Base-by-base conservation (phyloP, 768 basidiomycete genomes). In the Leccinum fibrillosum region DNA sequence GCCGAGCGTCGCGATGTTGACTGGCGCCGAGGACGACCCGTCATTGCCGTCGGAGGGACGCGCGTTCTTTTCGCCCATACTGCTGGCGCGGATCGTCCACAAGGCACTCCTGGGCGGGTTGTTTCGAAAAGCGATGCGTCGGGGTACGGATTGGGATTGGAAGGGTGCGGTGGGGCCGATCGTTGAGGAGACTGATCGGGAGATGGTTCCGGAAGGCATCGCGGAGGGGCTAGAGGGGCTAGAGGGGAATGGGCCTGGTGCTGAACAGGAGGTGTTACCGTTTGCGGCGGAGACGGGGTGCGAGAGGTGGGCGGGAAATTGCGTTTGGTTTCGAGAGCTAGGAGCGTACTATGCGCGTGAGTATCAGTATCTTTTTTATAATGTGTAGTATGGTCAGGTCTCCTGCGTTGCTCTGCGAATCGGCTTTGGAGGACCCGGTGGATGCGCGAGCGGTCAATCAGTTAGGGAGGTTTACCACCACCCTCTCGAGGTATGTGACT, bases 91-190 rank as follows among this genome's bases (percentile, higher is more conserved):
- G 15, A 57, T 73, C 35, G 10, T 73, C 2, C 39, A 62, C 34
- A 61, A 61, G 26, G 57, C 59, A 5, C 62, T 69, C 12, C 19
- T 71, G 4, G 65, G 63, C 2, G 61, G 42, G 32, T 37, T 71
- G 17, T 69, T 61, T 17, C 66, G 49, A 39, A 72, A 72, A 37
- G 62, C 60, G 17, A 48, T 62, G 17, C 57, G 54, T 21, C 58
- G 62, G 2, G 44, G 45, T 17, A 26, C 35, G 2, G 69, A 57
- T 12, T 68, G 71, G 69, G 64, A 69, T 19, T 70, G 71, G 69
- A 69, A 58, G 19, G 56, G 53, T 7, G 55, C 59, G 2, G 58
- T 25, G 3, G 47, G 21, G 3, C 35, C 35, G 12, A 72, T 72
- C 17, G 0, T 72, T 21, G 47, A 52, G 26, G 58, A 65, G 34